Percentiles rank a stretch among this genome's conserved stretches.
These are phyloP conservation scores for Eucalyptus sp. DNA, from an alignment of 345 rosid genomes.

Conservation along the genomic window DNA sequence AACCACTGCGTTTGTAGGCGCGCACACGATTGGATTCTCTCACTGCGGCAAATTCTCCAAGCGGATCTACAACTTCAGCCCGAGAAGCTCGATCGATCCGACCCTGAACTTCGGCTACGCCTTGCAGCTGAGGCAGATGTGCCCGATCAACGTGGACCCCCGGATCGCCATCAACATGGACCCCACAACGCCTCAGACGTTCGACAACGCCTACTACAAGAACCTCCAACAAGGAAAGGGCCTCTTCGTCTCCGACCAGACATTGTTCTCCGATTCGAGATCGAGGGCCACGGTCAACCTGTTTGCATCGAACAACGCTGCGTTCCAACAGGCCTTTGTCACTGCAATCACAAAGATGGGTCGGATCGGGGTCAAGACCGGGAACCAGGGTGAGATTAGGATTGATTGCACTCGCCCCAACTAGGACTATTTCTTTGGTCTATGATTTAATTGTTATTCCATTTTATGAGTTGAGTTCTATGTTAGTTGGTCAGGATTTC, in stretches of 20 bases:
- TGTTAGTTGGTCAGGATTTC: background rate
- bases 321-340: conserved; percentile 54
- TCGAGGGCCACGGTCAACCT: conserved; percentile 43
- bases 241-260: conserved; percentile 57
- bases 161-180: conserved; percentile 80
- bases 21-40: conserved; percentile 69
- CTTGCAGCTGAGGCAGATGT: conserved; percentile 45
- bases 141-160: conserved; percentile 54
- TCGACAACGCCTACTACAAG: conserved; percentile 68
- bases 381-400: conserved; percentile 64
- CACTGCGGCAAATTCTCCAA: conserved; percentile 61
- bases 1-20: conserved; percentile 18
- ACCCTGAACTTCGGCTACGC: conserved; percentile 46
- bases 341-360: conserved; percentile 70
- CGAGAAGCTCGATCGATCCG: conserved; percentile 38
- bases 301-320: conserved; percentile 39
- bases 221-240: conserved; percentile 75
- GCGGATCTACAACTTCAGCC: conserved; percentile 59
- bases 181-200: conserved; percentile 50
- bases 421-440: background rate
- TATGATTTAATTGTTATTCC: background rate
- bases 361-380: conserved; percentile 55
- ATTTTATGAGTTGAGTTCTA: background rate
- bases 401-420: conserved; percentile 43
- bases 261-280: conserved; percentile 48